Evolutionary conservation across 2,329 filamentous ascomycete genomes (phyloP), one percentile per base, ranked within the genome.

Genomic region (Sporothrix variecibatus): DNA sequence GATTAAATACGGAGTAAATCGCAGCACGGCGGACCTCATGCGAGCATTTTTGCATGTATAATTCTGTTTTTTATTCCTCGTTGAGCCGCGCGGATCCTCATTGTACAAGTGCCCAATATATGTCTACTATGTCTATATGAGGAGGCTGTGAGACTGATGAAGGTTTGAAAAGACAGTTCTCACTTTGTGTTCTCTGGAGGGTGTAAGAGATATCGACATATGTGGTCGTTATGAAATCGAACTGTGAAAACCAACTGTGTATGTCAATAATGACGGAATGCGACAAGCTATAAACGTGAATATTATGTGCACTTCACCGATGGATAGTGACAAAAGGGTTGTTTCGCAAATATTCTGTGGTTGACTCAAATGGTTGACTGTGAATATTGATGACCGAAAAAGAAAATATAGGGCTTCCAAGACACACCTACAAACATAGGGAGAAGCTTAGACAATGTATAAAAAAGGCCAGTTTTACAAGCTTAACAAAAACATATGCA

Each of bases 121-220:
- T 28, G 8, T 12, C 62, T 20, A 43, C 23, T 23, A 69, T 69
- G 9, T 51, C 15, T 31, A 69, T 69, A 69, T 69, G 46, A 65
- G 60, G n/a, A 26, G 58, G 51, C 43, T 46, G 46, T 49, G 46
- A 53, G 26, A 65, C 38, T 43, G 34, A 7, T 20, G 28, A 20
- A 62, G 15, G 28, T 62, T 9, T 67, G 23, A 49, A 69, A 69
- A 53, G 67, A 69, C 67, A 69, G 67, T 11, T 67, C 49, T 67
- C 40, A 67, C 64, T 67, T 64, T n/a, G 60, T 20, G 43, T 12
- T 49, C 4, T 12, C 4, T 43, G 4, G 43, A 49, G 15, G 4
- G 15, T 49, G 4, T 12, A 49, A 12, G 15, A 20, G 4, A 6
- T 2, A 49, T 5, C 51, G 56, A 34, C 15, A n/a, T 60, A 34